These are phyloP conservation scores for Kitagawia praeruptora DNA, from an alignment of 129 eudicot species.

Conservation along the genomic window DNA sequence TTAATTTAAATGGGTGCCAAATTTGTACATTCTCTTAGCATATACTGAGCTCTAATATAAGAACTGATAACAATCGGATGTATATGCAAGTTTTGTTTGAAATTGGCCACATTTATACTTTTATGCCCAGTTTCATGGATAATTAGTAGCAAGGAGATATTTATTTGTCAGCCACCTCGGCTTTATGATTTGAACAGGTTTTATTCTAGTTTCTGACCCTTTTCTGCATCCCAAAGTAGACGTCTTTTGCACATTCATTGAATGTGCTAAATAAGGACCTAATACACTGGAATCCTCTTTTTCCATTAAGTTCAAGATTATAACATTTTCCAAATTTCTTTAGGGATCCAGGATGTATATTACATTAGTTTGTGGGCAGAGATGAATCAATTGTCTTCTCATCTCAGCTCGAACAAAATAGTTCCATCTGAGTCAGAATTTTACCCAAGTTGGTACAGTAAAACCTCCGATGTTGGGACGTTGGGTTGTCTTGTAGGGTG, in stretches of 20 bases:
- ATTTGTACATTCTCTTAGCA: constrained; percentile 10
- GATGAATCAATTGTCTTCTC: not conserved
- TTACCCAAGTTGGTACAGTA: not conserved
- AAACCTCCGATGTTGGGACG: not conserved
- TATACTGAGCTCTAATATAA: constrained; percentile 3
- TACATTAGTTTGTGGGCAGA: not conserved
- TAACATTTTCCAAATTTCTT: not conserved
- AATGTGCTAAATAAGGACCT: not conserved
- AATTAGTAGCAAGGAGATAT: not conserved
- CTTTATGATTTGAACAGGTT: not conserved
- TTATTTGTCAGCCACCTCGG: not conserved
- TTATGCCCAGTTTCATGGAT: not conserved
- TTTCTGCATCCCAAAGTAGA: not conserved
- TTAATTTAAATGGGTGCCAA: not conserved
- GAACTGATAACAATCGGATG: not conserved
- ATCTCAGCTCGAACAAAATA: not conserved
- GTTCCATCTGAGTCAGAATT: not conserved
- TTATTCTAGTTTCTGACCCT: not conserved
- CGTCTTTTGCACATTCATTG: not conserved
- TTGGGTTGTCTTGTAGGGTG: not conserved
- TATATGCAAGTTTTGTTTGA: not conserved
- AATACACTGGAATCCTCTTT: not conserved
- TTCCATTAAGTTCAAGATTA: not conserved
- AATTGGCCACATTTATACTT: not conserved
- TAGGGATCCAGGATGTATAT: not conserved